Evolutionary conservation across 495 filamentous ascomycete genomes (phyloP).

Genomic region (Niebla homalea): DNA sequence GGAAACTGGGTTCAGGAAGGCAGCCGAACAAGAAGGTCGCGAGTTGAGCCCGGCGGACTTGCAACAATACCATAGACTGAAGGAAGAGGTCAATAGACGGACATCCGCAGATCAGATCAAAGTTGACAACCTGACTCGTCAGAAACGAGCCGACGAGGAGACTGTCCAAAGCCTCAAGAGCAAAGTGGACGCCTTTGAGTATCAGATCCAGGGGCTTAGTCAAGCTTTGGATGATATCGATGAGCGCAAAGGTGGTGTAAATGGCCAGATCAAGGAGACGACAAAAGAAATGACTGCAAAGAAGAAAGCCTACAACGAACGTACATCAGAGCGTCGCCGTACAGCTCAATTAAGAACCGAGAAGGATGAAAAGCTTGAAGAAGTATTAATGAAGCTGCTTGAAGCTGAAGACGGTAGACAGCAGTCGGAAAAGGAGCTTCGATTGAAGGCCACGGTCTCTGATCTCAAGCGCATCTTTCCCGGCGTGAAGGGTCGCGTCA

Average conservation of each 20-base stretch:
- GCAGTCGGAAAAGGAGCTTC: conserved; percentile 66
- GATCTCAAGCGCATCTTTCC: conserved; percentile 84
- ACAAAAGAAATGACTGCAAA: conserved; percentile 70
- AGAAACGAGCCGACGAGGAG: conserved; percentile 78
- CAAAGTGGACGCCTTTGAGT: conserved; percentile 68
- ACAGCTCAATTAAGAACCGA: conserved; percentile 69
- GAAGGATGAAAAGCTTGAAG: conserved; percentile 78
- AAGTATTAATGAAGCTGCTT: conserved; percentile 61
- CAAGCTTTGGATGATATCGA: conserved; percentile 55
- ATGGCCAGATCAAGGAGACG: conserved; percentile 48
- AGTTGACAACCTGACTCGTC: conserved; percentile 69
- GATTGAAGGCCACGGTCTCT: conserved; percentile 63
- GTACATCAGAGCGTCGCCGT: conserved; percentile 73
- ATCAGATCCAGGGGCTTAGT: conserved; percentile 57
- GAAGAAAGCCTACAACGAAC: conserved; percentile 76
- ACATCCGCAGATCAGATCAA: conserved; percentile 71
- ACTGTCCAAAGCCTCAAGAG: conserved; percentile 73
- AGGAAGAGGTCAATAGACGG: conserved; percentile 73
- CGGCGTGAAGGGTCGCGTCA: conserved; percentile 78
- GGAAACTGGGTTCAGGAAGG: conserved; percentile 73
- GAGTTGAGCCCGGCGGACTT: conserved; percentile 76
- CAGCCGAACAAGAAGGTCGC: conserved; percentile 69
- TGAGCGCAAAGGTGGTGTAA: conserved; percentile 48
- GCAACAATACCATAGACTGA: conserved; percentile 78
- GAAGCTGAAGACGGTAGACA: conserved; percentile 73